phyloP scores from a whole-genome alignment of 2,329 filamentous ascomycete genomes.

The Ceratocystis papillata region DNA sequence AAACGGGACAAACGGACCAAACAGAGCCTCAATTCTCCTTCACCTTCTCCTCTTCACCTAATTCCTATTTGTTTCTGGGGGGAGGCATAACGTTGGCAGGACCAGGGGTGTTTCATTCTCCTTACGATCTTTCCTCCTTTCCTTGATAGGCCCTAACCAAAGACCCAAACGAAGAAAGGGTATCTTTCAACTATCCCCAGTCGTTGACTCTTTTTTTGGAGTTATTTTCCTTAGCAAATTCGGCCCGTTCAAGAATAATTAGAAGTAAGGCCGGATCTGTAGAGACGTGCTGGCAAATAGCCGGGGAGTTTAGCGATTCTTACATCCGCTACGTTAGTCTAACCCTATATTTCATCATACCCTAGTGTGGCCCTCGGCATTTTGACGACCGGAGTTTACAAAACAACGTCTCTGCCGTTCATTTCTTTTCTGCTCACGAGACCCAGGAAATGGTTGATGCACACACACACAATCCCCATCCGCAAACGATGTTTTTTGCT shows the following conservation, averaged over 20 bases:
- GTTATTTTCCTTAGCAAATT: not conserved
- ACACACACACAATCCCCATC: not conserved
- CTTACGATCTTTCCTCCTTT: not conserved
- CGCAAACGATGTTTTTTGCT: not conserved
- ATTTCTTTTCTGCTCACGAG: not conserved
- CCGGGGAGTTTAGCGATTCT: not conserved
- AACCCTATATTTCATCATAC: not conserved
- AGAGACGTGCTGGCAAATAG: not conserved
- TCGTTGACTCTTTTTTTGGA: not conserved
- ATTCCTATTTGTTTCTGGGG: not conserved
- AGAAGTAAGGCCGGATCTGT: not conserved
- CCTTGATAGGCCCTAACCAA: not conserved
- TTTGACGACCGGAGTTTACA: not conserved
- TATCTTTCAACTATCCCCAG: not conserved
- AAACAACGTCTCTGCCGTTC: not conserved
- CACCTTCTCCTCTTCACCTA: not conserved
- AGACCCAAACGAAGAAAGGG: no score
- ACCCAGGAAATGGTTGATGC: not conserved
- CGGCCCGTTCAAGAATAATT: constrained; percentile 5
- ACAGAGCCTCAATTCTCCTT: constrained; percentile 7
- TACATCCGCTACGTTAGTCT: not conserved
- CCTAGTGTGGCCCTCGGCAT: not conserved
- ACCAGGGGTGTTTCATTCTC: not conserved
- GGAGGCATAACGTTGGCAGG: not conserved
- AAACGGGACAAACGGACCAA: no score